phyloP scores from a whole-genome alignment of 805 yeast genomes.

The Starmera caribaea region DNA sequence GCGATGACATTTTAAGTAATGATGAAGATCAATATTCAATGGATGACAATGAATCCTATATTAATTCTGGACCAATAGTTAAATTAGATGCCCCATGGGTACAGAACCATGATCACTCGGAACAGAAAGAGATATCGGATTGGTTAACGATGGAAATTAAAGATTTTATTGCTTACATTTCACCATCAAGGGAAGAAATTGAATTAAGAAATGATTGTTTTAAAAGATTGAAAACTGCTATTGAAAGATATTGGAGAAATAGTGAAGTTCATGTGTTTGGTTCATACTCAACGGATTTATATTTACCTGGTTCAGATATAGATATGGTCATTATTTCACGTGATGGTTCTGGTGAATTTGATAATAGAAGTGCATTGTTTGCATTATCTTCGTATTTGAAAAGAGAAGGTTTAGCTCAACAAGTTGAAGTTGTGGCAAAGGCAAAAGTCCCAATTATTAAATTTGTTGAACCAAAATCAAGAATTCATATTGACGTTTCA shows the following conservation, averaged over 20 bases:
- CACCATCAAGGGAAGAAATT: constrained; percentile 75
- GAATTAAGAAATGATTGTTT: constrained; percentile 57
- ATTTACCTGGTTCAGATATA: constrained; percentile 90
- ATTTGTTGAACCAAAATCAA: constrained; percentile 63
- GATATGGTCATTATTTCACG: constrained; percentile 80
- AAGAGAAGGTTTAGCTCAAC: constrained; percentile 48
- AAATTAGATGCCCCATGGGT: constrained; percentile 58
- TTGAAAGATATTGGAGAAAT: constrained; percentile 59
- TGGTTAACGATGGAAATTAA: constrained; percentile 82
- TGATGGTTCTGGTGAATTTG: constrained; percentile 38
- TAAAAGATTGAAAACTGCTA: constrained; percentile 41
- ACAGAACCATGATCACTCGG: constrained; percentile 65
- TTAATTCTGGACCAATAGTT: constrained; percentile 5
- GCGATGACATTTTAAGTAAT: constrained; percentile 10
- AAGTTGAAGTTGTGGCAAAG: constrained; percentile 77
- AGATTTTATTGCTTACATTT: constrained; percentile 76
- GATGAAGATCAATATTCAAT: constrained; percentile 18
- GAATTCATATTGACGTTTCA: constrained; percentile 79
- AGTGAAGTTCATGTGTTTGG: constrained; percentile 85
- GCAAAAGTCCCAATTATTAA: constrained; percentile 94
- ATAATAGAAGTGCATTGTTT: constrained; percentile 52
- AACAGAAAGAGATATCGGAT: constrained; percentile 67
- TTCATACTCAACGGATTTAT: constrained; percentile 86
- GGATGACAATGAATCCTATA: constrained; percentile 16
- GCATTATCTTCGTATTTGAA: constrained; percentile 65